Percentiles rank a stretch among this genome's conserved stretches.
These are phyloP conservation scores for Dioscorea cayenensis DNA, from an alignment of 116 monocot species.

Conservation along the genomic window DNA sequence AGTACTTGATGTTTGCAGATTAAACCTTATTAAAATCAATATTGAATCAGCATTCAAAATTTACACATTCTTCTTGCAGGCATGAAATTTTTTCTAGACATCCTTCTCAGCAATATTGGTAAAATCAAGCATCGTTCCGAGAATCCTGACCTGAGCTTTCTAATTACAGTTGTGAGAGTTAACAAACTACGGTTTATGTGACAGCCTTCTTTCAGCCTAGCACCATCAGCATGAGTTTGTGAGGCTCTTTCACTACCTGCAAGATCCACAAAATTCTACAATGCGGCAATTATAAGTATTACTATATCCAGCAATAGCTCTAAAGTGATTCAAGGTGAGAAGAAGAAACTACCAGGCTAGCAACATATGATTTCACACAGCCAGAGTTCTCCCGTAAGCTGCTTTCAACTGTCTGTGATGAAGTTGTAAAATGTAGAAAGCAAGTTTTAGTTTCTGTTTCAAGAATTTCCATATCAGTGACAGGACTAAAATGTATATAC, in stretches of 20 bases:
- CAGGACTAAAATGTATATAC: background rate
- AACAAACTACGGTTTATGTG: conserved; percentile 94
- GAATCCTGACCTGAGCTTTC: conserved; percentile 76
- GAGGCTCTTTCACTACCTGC: conserved; percentile 96
- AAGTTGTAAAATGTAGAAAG: background rate
- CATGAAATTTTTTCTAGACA: too few species aligned
- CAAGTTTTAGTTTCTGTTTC: background rate
- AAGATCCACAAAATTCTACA: conserved; percentile 98
- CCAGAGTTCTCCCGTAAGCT: conserved; percentile 62
- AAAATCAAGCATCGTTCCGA: background rate
- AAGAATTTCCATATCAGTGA: background rate
- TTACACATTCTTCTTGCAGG: too few species aligned
- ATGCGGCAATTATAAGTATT: background rate
- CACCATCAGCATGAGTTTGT: conserved; percentile 87
- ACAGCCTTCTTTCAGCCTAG: conserved; percentile 89
- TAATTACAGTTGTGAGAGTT: conserved; percentile 91
- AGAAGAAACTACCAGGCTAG: conserved; percentile 57
- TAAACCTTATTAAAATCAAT: too few species aligned
- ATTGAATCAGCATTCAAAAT: too few species aligned
- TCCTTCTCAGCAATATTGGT: background rate
- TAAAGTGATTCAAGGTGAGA: background rate
- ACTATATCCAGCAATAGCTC: background rate
- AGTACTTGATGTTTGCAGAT: too few species aligned
- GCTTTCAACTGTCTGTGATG: conserved; percentile 74
- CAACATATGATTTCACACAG: conserved; percentile 89